A percentile compares a stretch with the other conserved stretches of the same genome.
Conservation (phyloP, 257 asterid genomes). For the Paraleonurus japonicus region DNA sequence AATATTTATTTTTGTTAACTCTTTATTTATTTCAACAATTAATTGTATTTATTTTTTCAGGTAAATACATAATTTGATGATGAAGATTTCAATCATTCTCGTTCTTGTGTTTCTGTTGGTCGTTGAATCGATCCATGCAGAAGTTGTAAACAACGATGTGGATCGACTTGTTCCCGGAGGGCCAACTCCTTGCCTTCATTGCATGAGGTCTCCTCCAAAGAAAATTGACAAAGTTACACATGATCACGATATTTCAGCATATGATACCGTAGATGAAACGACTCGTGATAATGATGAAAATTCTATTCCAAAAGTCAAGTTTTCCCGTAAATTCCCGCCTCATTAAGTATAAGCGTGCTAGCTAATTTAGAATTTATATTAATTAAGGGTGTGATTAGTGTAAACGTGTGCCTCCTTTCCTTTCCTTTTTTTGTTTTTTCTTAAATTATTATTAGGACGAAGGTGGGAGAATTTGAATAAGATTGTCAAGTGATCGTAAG, state of each 20-base stretch:
- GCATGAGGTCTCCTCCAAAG: slow-evolving; percentile 20
- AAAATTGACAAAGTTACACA: not conserved
- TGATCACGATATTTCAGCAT: not conserved
- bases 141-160: not conserved
- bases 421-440: too few relatives aligned
- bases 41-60: not conserved
- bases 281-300: not conserved
- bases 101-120: slow-evolving; percentile 15
- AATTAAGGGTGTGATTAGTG: not conserved
- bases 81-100: slow-evolving; percentile 21
- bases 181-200: slow-evolving; percentile 27
- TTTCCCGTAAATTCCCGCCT: not conserved
- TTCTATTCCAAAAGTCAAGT: not conserved
- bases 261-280: not conserved
- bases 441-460: too few relatives aligned
- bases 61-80: not conserved
- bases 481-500: not conserved
- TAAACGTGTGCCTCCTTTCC: not conserved
- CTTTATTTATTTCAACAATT: not conserved
- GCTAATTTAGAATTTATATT: not conserved
- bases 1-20: not conserved
- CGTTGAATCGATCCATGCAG: slow-evolving; percentile 13
- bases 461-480: not conserved
- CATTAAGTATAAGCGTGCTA: not conserved
- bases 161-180: slow-evolving; percentile 31